Conservation (phyloP, 176 grass and related monocot species). For the Musa itinerans region DNA sequence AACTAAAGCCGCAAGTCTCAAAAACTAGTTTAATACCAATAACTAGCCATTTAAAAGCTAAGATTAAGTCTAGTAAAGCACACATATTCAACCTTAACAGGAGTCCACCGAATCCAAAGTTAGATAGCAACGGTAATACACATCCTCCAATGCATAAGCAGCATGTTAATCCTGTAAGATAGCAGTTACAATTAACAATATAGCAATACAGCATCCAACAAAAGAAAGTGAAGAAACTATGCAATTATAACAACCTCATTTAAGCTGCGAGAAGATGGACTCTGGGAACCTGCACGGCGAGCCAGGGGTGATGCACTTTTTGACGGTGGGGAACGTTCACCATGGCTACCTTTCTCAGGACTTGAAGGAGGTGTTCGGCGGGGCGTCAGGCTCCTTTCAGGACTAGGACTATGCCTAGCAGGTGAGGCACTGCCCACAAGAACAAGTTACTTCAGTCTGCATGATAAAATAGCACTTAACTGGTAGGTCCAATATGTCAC, state of each 20-base stretch:
- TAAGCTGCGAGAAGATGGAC: slow-evolving; percentile 14
- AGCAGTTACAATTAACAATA: background rate
- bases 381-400: slow-evolving; percentile 44
- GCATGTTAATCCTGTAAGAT: too few relatives aligned
- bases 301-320: slow-evolving; percentile 4
- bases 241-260: slow-evolving; percentile 7
- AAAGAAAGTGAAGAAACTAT: background rate
- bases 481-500: background rate
- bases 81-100: slow-evolving; percentile 4
- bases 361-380: slow-evolving; percentile 30
- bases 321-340: slow-evolving; percentile 4
- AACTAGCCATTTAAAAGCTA: background rate
- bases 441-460: background rate
- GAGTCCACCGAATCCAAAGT: background rate
- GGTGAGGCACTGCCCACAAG: slow-evolving; percentile 37
- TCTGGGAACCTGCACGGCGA: slow-evolving; percentile 5
- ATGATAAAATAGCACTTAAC: background rate
- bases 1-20: too few relatives aligned
- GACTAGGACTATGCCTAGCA: slow-evolving; percentile 42
- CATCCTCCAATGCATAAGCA: too few relatives aligned
- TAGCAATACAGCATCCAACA: background rate
- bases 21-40: too few relatives aligned
- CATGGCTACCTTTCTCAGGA: slow-evolving; percentile 5
- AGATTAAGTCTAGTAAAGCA: background rate
- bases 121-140: too few relatives aligned